These are phyloP conservation scores for Friedmanniomyces simplex DNA, from an alignment of 495 filamentous ascomycete species.

Conservation along the genomic window DNA sequence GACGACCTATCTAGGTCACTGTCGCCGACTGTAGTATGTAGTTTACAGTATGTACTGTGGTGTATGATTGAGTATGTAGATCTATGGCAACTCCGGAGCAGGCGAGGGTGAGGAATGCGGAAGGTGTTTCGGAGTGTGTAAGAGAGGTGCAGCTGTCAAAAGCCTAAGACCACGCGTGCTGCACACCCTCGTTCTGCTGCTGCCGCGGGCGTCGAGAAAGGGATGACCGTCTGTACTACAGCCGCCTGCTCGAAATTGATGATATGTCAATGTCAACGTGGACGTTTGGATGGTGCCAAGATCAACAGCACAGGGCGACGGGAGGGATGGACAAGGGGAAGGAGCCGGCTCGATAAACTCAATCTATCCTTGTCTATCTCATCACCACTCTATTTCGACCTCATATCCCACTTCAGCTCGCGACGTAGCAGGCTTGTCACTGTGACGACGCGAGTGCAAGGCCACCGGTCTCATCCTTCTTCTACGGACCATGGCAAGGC, in stretches of 20 bases:
- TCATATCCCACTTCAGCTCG: no score
- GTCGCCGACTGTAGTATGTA: no score
- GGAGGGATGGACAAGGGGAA: neutral
- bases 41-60: no score
- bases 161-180: neutral
- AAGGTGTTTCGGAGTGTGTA: neutral
- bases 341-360: neutral
- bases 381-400: neutral
- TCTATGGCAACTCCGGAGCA: neutral
- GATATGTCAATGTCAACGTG: neutral
- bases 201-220: neutral
- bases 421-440: no score
- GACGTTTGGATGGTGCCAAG: neutral
- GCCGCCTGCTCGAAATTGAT: neutral
- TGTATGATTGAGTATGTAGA: neutral
- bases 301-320: neutral
- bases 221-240: neutral
- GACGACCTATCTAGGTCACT: no score
- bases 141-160: neutral
- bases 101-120: neutral
- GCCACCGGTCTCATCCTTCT: no score
- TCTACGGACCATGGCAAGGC: no score
- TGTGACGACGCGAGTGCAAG: no score
- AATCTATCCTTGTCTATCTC: neutral
- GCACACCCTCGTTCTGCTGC: no score